phyloP scores from a whole-genome alignment of 345 rosid species.

The Arabidopsis suecica region DNA sequence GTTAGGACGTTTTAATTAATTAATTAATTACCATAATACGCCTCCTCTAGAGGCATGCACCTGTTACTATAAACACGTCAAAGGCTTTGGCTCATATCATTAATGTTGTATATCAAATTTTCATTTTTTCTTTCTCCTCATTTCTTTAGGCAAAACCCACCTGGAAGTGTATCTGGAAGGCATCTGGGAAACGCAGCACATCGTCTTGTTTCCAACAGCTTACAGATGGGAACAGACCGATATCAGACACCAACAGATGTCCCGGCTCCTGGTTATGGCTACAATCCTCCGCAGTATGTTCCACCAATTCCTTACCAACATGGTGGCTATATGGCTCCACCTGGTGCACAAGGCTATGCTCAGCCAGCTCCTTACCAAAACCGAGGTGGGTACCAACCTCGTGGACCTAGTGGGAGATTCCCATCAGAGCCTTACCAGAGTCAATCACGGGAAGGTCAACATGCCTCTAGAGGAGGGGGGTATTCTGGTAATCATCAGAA shows the following conservation, averaged over 20 bases:
- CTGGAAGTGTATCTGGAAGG: conserved; percentile 63
- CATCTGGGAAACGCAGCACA: conserved; percentile 87
- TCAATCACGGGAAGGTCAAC: conserved; percentile 46
- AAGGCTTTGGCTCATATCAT: too few species aligned
- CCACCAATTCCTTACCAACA: conserved; percentile 45
- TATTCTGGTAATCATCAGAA: conserved; percentile 38
- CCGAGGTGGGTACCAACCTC: conserved; percentile 47
- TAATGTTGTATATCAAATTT: not conserved
- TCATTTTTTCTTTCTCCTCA: conserved; percentile 11
- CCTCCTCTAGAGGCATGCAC: too few species aligned
- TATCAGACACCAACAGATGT: conserved; percentile 37
- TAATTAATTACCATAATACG: too few species aligned
- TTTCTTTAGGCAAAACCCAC: conserved; percentile 64
- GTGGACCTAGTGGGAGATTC: conserved; percentile 44
- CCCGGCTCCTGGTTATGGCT: conserved; percentile 45
- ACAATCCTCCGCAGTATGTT: conserved; percentile 40
- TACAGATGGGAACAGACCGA: conserved; percentile 56
- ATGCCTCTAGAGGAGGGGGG: conserved; percentile 42
- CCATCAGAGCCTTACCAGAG: conserved; percentile 49
- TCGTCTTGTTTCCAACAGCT: conserved; percentile 72
- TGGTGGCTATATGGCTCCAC: conserved; percentile 39
- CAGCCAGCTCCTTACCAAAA: conserved; percentile 42
- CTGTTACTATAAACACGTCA: too few species aligned
- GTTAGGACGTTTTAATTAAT: too few species aligned
- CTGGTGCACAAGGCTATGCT: conserved; percentile 39